Evolutionary conservation across 768 basidiomycete genomes (phyloP), one percentile per base, ranked within the genome.

Genomic region (Coprinellus micaceus): DNA sequence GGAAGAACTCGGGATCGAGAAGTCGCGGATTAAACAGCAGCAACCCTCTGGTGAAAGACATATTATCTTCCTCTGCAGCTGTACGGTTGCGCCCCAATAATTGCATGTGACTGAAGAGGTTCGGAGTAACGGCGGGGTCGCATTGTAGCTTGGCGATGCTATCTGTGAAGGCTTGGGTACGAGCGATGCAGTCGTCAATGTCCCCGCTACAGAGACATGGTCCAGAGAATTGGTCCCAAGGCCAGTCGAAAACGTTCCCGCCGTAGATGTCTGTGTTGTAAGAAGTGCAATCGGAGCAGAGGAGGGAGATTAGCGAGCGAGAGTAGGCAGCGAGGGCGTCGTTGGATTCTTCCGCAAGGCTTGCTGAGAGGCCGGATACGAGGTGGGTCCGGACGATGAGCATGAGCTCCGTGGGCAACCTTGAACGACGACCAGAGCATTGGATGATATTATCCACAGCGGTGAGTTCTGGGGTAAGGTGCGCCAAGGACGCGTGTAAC

Each of bases 231-330:
- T 79, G 76, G 43, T 78, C 77, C 82, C 82, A 84, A 45, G 78
- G 73, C 82, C 82, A 84, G 45, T 77, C 72, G 64, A 78, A 81
- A 9, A 82, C 69, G 57, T 79, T 75, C 28, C 70, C 69, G 1
- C 82, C 82, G 58, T 77, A 83, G 24, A 84, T 79, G 56, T 82
- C 79, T 21, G 78, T 66, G 62, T 82, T 76, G 63, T 80, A 83
- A 19, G 75, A 70, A 60, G 73, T 69, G 65, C 80, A 82, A 55
- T 82, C 76, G 30, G 74, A 62, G 62, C 80, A 82, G 59, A 83
- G 74, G 33, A 76, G 65, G 25, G 67, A 64, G 51, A 73, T 70
- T 25, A 79, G 64, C 17, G 71, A 71, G 21, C 61, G 57, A 58
- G 79, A 77, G 60, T 81, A 79, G 19, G 61, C 61, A 21, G 63